phyloP scores from a whole-genome alignment of 2,329 filamentous ascomycete genomes.

The Talaromyces islandicus region DNA sequence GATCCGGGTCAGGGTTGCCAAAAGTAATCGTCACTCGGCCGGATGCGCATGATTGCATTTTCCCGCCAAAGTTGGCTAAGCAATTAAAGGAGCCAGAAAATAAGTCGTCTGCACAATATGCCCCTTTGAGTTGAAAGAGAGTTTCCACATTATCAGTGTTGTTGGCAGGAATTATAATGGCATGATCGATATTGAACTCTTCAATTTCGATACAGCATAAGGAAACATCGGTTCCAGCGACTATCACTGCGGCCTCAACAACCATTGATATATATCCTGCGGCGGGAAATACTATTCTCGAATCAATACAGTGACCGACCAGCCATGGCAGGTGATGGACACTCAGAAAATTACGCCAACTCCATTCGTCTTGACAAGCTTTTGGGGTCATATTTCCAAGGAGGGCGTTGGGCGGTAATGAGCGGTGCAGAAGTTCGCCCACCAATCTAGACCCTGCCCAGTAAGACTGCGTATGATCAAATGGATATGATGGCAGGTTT shows the following conservation, averaged over 20 bases:
- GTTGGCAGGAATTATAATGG: conserved; percentile 19
- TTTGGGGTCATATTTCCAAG: neutral
- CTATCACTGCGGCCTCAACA: conserved; percentile 15
- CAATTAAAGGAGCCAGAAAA: conserved; percentile 4
- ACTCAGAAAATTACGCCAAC: conserved; percentile 20
- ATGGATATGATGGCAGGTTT: conserved; percentile 14
- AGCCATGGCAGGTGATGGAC: conserved; percentile 26
- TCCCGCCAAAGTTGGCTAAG: neutral
- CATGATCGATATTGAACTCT: conserved; percentile 19
- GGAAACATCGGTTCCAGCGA: neutral
- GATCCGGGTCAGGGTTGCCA: neutral
- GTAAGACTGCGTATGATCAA: conserved; percentile 11
- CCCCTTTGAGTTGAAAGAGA: neutral
- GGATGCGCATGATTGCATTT: neutral
- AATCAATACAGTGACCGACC: conserved; percentile 25
- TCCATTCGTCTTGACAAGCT: neutral
- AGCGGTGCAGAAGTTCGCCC: neutral
- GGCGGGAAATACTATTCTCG: conserved; percentile 25
- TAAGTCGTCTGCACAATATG: neutral
- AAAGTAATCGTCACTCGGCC: neutral
- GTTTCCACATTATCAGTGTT: neutral
- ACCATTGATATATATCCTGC: conserved; percentile 24
- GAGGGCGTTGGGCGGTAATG: neutral
- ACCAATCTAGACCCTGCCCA: conserved; percentile 16
- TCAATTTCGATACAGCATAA: conserved; percentile 19